These are phyloP conservation scores for Fusarium tjaetaba DNA, from an alignment of 2,329 filamentous ascomycete genomes.

Conservation along the genomic window DNA sequence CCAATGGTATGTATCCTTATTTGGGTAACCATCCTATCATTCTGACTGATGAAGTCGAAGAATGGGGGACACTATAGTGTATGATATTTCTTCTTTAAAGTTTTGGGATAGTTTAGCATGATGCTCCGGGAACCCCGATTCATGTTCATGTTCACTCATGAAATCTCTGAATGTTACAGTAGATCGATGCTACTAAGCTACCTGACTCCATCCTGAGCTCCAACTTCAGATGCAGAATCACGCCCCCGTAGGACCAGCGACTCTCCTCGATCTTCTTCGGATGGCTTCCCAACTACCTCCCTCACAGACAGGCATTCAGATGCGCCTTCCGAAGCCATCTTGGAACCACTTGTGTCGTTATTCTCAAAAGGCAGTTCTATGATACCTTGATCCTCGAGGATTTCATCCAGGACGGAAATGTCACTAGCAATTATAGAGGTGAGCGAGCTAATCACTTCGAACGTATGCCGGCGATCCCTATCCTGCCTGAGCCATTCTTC, in stretches of 20 bases:
- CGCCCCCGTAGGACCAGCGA: background rate
- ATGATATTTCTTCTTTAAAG: background rate
- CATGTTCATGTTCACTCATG: background rate
- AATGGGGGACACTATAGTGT: background rate
- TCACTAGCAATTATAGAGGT: slow-evolving; percentile 16
- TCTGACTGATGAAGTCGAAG: background rate
- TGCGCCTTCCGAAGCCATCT: background rate
- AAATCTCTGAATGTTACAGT: background rate
- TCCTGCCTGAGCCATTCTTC: background rate
- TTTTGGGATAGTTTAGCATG: too few relatives aligned
- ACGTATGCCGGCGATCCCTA: background rate
- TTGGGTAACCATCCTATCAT: background rate
- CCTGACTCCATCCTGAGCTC: background rate
- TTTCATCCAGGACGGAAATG: slow-evolving; percentile 1
- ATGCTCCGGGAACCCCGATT: background rate
- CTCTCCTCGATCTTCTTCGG: background rate
- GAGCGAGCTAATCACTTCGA: slow-evolving; percentile 10
- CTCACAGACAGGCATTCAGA: background rate
- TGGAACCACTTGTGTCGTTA: background rate
- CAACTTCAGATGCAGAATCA: background rate
- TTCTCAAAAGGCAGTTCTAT: background rate
- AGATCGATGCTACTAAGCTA: background rate
- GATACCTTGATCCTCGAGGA: slow-evolving; percentile 23
- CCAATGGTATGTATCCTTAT: fast-evolving
- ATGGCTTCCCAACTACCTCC: background rate